Percentiles rank a stretch among this genome's conserved stretches.
These are phyloP conservation scores for Cyclotella atomus DNA, from an alignment of 108 stramenopile species.

Conservation along the genomic window DNA sequence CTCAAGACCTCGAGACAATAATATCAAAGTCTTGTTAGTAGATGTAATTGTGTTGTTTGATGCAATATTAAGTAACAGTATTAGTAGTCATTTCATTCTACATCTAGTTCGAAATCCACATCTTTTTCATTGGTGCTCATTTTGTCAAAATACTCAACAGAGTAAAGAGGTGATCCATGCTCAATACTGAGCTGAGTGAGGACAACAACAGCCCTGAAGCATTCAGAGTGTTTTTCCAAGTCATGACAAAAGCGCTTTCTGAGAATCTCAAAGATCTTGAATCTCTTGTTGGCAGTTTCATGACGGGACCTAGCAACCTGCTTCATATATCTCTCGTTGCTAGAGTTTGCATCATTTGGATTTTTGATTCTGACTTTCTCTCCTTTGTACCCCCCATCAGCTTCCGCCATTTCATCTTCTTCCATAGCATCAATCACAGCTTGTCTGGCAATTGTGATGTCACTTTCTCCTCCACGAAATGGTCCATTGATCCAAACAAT, in stretches of 20 bases:
- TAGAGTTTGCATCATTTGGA: neutral
- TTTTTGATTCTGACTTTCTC: conserved; percentile 5
- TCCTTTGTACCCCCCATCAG: conserved; percentile 18
- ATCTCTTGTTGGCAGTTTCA: conserved; percentile 29
- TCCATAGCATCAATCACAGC: conserved; percentile 2
- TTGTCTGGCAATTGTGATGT: conserved; percentile 13
- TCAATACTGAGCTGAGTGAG: conserved; percentile 13
- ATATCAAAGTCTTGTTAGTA: no score
- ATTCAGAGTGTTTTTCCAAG: neutral
- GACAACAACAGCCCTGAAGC: conserved; percentile 15
- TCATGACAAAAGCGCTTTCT: conserved; percentile 8
- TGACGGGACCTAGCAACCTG: conserved; percentile 1
- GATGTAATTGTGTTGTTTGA: no score
- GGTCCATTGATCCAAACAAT: conserved; percentile 39
- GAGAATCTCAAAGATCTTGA: conserved; percentile 32
- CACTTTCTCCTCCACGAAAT: conserved; percentile 14
- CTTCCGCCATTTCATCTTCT: conserved; percentile 20
- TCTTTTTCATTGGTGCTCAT: neutral
- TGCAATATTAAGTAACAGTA: no score
- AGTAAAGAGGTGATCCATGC: neutral
- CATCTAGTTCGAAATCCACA: neutral
- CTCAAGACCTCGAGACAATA: no score
- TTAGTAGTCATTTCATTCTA: no score
- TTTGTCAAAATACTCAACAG: neutral
- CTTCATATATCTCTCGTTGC: neutral